phyloP scores from a whole-genome alignment of 257 asterid species.

The Forsythia viridissima region DNA sequence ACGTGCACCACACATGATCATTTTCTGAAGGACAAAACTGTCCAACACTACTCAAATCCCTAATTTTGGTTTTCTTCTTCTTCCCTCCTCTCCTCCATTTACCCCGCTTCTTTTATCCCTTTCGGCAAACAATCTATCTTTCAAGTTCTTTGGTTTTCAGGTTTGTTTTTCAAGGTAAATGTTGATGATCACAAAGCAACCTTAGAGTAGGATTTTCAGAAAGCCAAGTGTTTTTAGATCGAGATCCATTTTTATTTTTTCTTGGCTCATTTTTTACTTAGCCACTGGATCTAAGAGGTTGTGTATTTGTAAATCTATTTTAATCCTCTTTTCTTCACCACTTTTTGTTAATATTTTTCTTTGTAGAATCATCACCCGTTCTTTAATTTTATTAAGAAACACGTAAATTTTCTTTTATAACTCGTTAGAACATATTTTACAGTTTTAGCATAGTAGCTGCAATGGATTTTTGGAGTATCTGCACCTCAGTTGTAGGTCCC shows the following conservation, averaged over 20 bases:
- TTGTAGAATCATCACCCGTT: conserved; percentile 35
- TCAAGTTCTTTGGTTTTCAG: conserved; percentile 30
- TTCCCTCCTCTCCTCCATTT: conserved; percentile 38
- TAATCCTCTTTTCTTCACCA: neutral
- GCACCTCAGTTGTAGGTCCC: conserved; percentile 28
- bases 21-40: no score
- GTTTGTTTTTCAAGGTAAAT: conserved; percentile 33
- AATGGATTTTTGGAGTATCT: conserved; percentile 22
- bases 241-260: conserved; percentile 41
- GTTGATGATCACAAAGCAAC: conserved; percentile 37
- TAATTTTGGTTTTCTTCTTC: neutral
- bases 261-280: conserved; percentile 7
- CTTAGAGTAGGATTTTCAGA: conserved; percentile 48
- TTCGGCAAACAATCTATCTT: conserved; percentile 74
- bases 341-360: conserved; percentile 1
- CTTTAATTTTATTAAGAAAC: conserved; percentile 65
- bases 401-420: conserved; percentile 34
- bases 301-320: conserved; percentile 48
- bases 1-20: no score
- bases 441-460: conserved; percentile 18
- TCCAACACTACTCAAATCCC: no score
- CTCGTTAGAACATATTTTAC: neutral
- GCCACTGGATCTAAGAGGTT: conserved; percentile 47
- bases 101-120: conserved; percentile 84
- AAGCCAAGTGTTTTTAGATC: conserved; percentile 78